phyloP scores from a whole-genome alignment of 2,329 filamentous ascomycete species.

The Penicillium capsulatum region DNA sequence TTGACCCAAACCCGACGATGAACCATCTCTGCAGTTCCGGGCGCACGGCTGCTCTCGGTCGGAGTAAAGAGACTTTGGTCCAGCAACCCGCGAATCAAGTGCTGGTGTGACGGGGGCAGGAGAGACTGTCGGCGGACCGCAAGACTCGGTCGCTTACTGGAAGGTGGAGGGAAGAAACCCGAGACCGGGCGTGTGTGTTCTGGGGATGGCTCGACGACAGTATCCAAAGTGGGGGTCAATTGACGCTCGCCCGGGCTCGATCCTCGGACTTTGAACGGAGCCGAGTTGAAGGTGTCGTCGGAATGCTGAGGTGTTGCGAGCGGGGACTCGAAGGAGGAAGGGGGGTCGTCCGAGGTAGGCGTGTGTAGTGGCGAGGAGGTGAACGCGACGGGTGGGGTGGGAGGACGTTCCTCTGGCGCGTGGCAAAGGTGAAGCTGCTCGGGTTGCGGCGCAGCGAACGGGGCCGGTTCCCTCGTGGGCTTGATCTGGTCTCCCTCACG shows the following conservation, averaged over 20 bases:
- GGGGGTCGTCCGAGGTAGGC: conserved; percentile 20
- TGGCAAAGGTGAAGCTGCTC: conserved; percentile 15
- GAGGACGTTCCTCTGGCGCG: conserved; percentile 5
- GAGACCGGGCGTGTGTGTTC: conserved; percentile 11
- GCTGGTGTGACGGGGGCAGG: conserved; percentile 37
- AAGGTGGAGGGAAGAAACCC: conserved; percentile 15
- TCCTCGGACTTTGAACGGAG: conserved; percentile 15
- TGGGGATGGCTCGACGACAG: conserved; percentile 26
- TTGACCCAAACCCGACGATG: conserved; percentile 88
- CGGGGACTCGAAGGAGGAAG: conserved; percentile 20
- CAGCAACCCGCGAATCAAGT: conserved; percentile 36
- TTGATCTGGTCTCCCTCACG: conserved; percentile 8
- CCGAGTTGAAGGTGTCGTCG: conserved; percentile 19
- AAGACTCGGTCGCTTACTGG: conserved; percentile 32
- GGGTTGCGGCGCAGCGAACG: conserved; percentile 10
- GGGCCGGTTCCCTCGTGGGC: conserved; percentile 2
- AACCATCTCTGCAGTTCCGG: conserved; percentile 33
- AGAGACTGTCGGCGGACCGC: conserved; percentile 39
- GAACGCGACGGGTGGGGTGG: conserved; percentile 15
- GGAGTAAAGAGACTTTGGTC: conserved; percentile 25
- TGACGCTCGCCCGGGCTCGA: conserved; percentile 18
- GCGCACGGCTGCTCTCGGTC: conserved; percentile 16
- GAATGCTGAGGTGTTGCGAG: conserved; percentile 21
- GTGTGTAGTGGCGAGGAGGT: conserved; percentile 23
- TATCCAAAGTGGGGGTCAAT: conserved; percentile 26